Percentiles rank a stretch among this genome's conserved stretches.
These are phyloP conservation scores for Verticillium nonalfalfae DNA, from an alignment of 2,329 filamentous ascomycete species.

Conservation along the genomic window DNA sequence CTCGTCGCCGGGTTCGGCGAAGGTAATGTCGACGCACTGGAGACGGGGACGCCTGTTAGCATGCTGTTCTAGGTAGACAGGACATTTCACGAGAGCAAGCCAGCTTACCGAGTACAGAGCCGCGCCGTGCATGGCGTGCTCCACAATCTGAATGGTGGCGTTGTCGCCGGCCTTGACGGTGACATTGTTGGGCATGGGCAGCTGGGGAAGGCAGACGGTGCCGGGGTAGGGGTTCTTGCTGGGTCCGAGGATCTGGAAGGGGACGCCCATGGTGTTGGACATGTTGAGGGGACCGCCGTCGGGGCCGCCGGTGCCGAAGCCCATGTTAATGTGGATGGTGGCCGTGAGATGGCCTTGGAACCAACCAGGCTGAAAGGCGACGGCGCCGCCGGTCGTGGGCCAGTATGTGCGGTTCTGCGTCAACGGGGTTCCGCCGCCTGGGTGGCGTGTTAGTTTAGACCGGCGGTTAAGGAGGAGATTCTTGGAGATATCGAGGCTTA, in stretches of 20 bases:
- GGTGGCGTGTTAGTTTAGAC: constrained; percentile 5
- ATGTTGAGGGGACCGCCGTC: constrained; percentile 71
- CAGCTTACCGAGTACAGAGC: constrained; percentile 69
- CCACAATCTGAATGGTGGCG: constrained; percentile 84
- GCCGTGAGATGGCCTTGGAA: constrained; percentile 82
- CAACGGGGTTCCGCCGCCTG: constrained; percentile 77
- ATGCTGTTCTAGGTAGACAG: not conserved
- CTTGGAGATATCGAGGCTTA: constrained; percentile 37
- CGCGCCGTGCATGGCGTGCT: constrained; percentile 77
- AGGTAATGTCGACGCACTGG: constrained; percentile 91
- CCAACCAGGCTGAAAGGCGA: constrained; percentile 92
- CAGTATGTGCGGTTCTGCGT: constrained; percentile 85
- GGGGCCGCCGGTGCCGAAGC: constrained; percentile 65
- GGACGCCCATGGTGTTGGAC: constrained; percentile 72
- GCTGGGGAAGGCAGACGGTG: constrained; percentile 82
- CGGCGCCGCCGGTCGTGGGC: constrained; percentile 80
- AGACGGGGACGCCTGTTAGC: constrained; percentile 1
- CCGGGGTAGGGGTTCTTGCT: constrained; percentile 80
- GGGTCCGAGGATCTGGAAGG: constrained; percentile 79
- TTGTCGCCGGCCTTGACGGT: constrained; percentile 74
- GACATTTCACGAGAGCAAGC: too few species aligned
- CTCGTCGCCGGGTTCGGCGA: constrained; percentile 68
- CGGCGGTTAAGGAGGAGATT: constrained; percentile 1
- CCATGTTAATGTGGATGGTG: constrained; percentile 85
- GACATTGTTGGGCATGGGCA: constrained; percentile 70